These are phyloP conservation scores for Nothopassalora personata DNA, from an alignment of 2,329 filamentous ascomycete species.

Conservation along the genomic window DNA sequence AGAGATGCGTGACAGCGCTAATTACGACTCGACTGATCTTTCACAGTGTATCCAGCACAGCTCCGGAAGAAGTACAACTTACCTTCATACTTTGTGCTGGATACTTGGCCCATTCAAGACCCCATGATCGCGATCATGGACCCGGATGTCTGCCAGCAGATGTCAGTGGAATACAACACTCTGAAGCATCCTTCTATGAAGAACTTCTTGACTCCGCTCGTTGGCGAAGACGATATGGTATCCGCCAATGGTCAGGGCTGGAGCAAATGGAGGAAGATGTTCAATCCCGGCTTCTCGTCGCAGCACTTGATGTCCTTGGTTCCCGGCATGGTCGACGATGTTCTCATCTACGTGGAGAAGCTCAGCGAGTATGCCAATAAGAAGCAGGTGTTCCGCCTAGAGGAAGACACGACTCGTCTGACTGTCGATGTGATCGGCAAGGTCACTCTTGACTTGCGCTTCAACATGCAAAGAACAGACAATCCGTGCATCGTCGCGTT, in stretches of 20 bases:
- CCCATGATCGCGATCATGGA: slow-evolving; percentile 19
- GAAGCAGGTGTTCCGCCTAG: slow-evolving; percentile 37
- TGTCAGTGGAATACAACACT: slow-evolving; percentile 12
- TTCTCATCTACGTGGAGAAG: slow-evolving; percentile 29
- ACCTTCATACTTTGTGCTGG: slow-evolving; percentile 17
- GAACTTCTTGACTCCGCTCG: slow-evolving; percentile 14
- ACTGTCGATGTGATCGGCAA: slow-evolving; percentile 42
- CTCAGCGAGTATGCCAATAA: slow-evolving; percentile 34
- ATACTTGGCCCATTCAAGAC: slow-evolving; percentile 21
- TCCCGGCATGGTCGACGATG: slow-evolving; percentile 36
- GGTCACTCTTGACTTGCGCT: slow-evolving; percentile 35
- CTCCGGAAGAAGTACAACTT: slow-evolving; percentile 20
- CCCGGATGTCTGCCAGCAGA: slow-evolving; percentile 18
- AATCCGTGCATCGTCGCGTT: slow-evolving; percentile 37
- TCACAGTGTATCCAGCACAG: slow-evolving; percentile 7
- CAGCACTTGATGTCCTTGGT: slow-evolving; percentile 37
- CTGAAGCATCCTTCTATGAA: slow-evolving; percentile 12
- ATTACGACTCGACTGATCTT: not conserved
- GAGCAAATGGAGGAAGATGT: slow-evolving; percentile 41
- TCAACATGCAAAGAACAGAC: slow-evolving; percentile 32
- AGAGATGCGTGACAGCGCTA: not conserved
- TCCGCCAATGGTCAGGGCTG: slow-evolving; percentile 35
- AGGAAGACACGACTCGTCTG: slow-evolving; percentile 36
- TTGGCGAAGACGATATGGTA: slow-evolving; percentile 27
- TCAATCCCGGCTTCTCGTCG: slow-evolving; percentile 40